Evolutionary conservation across 2,329 filamentous ascomycete genomes (phyloP).

Genomic region (Fusarium nygamai): DNA sequence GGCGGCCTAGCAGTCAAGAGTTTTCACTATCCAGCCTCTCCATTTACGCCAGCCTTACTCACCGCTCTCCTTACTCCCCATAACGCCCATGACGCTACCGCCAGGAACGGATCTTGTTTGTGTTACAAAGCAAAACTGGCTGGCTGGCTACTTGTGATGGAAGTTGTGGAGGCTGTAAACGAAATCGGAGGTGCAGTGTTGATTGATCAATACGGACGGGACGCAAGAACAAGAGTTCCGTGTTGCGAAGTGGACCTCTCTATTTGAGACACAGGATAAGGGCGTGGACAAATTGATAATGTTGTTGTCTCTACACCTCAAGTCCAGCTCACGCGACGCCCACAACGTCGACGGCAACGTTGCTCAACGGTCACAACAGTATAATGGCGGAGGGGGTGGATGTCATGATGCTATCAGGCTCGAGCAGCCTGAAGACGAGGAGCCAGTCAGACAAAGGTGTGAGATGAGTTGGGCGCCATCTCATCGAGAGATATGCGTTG

Average conservation of each 20-base stretch:
- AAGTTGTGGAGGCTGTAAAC: conserved; percentile 24
- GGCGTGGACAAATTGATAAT: neutral
- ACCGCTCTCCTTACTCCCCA: conserved; percentile 12
- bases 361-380: neutral
- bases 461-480: conserved; percentile 19
- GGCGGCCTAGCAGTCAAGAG: neutral
- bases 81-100: conserved; percentile 6
- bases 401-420: conserved; percentile 18
- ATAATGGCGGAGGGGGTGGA: conserved; percentile 14
- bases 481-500: conserved; percentile 10
- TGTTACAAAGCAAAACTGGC: conserved; percentile 10
- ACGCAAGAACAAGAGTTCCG: conserved; percentile 20
- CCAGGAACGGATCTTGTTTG: conserved; percentile 9
- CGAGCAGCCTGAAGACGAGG: conserved; percentile 3
- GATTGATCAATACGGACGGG: conserved; percentile 31
- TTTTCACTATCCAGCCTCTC: conserved; percentile 21
- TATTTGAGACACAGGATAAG: neutral
- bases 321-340: conserved; percentile 10
- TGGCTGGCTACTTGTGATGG: conserved; percentile 16
- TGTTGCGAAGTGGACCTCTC: neutral
- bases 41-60: conserved; percentile 15
- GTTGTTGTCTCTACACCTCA: neutral
- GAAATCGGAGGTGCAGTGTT: conserved; percentile 2
- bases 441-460: conserved; percentile 12
- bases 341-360: conserved; percentile 2